These are phyloP conservation scores for Bolboschoenus planiculmis DNA, from an alignment of 176 grass and related monocot species.

Conservation along the genomic window DNA sequence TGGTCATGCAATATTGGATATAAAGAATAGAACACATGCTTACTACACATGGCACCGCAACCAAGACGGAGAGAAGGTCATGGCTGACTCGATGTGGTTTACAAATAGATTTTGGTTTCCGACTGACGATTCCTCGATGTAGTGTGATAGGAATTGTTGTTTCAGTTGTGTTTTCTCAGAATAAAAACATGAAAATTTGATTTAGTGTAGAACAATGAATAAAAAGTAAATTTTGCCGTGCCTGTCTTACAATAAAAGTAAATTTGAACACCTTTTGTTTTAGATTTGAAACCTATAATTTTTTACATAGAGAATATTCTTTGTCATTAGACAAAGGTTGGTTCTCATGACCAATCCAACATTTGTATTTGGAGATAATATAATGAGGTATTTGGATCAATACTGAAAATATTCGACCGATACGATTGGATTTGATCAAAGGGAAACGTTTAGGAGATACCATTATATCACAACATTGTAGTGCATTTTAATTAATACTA, in stretches of 20 bases:
- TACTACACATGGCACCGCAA: constrained; percentile 89
- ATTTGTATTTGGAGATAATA: no score
- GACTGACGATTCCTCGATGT: constrained; percentile 38
- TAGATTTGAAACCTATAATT: no score
- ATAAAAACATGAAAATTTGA: background rate
- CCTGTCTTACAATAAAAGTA: background rate
- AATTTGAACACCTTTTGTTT: no score
- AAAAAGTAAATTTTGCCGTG: background rate
- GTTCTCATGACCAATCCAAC: no score
- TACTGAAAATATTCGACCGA: no score
- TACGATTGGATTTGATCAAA: no score
- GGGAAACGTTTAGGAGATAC: no score
- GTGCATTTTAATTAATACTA: no score
- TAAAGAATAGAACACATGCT: constrained; percentile 88
- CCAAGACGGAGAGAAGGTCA: constrained; percentile 54
- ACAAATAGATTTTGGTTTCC: constrained; percentile 64
- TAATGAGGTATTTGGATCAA: no score
- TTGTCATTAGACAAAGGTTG: no score
- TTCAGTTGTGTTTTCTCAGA: background rate
- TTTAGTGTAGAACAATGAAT: constrained; percentile 1
- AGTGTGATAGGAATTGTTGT: background rate
- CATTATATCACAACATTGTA: no score
- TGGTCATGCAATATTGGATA: constrained; percentile 81
- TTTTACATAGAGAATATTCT: no score
- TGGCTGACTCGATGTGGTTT: constrained; percentile 72